Evolutionary conservation across 2,329 filamentous ascomycete genomes (phyloP).

Genomic region (Aspergillus amoenus): DNA sequence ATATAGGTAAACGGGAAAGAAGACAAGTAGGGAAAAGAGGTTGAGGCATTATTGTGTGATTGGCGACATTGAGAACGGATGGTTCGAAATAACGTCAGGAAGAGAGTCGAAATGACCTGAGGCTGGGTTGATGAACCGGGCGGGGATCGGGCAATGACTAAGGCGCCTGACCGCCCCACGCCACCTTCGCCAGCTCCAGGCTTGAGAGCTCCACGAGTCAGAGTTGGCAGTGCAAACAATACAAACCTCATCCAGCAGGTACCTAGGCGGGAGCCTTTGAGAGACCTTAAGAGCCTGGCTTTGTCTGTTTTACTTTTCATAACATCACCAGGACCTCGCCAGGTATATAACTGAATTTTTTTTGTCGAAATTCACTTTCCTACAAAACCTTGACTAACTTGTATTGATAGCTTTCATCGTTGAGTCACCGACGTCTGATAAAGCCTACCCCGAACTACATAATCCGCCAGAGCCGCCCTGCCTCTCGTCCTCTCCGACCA

Average conservation of each 20-base stretch:
- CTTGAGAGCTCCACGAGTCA: background rate
- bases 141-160: slow-evolving; percentile 26
- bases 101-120: background rate
- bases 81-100: slow-evolving; percentile 6
- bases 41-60: slow-evolving; percentile 15
- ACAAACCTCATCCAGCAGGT: slow-evolving; percentile 11
- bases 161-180: slow-evolving; percentile 8
- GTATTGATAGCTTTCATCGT: background rate
- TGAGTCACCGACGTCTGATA: background rate
- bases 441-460: slow-evolving; percentile 14
- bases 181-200: background rate
- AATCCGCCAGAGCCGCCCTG: slow-evolving; percentile 13
- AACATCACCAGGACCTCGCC: background rate
- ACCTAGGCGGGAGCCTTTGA: background rate
- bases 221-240: slow-evolving; percentile 19
- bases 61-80: slow-evolving; percentile 4
- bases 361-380: background rate
- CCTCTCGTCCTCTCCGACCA: slow-evolving; percentile 9
- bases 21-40: slow-evolving; percentile 4
- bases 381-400: background rate
- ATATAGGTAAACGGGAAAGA: slow-evolving; percentile 13
- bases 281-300: background rate
- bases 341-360: background rate
- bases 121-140: slow-evolving; percentile 14
- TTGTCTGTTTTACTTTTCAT: background rate